A percentile compares a stretch with the other conserved stretches of the same genome.
These are phyloP conservation scores for Clitopilus hobsonii DNA, from an alignment of 768 basidiomycete genomes.

Conservation along the genomic window DNA sequence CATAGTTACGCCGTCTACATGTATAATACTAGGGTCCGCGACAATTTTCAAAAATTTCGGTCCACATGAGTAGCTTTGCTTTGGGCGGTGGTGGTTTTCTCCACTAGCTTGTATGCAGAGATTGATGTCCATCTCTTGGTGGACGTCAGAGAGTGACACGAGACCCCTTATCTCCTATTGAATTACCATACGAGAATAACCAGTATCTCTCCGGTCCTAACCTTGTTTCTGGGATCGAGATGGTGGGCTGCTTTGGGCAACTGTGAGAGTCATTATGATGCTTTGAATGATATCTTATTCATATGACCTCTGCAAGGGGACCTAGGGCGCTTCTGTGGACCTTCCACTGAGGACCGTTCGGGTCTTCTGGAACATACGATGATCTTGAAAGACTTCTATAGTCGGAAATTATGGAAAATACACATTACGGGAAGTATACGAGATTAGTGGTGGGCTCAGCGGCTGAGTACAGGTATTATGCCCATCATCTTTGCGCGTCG, in stretches of 20 bases:
- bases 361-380: not conserved
- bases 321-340: not conserved
- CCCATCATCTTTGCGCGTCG: slow-evolving; percentile 92
- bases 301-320: slow-evolving; percentile 9
- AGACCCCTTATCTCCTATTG: slow-evolving; percentile 8
- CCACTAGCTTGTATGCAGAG: not conserved
- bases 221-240: slow-evolving; percentile 11
- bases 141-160: slow-evolving; percentile 4
- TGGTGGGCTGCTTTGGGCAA: not conserved
- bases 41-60: not conserved
- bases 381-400: not conserved
- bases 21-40: not conserved
- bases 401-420: not conserved
- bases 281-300: slow-evolving; percentile 5
- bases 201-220: not conserved
- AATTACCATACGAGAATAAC: not conserved
- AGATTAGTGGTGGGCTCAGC: slow-evolving; percentile 9
- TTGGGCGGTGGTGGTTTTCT: not conserved
- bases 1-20: not conserved
- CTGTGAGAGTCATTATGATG: not conserved
- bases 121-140: not conserved
- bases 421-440: not conserved
- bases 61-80: not conserved
- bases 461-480: slow-evolving; percentile 58
- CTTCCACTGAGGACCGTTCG: not conserved